Percentiles rank a stretch among this genome's conserved stretches.
Conservation (phyloP, 1,284 basidiomycete genomes). For the Leccinum fallax region DNA sequence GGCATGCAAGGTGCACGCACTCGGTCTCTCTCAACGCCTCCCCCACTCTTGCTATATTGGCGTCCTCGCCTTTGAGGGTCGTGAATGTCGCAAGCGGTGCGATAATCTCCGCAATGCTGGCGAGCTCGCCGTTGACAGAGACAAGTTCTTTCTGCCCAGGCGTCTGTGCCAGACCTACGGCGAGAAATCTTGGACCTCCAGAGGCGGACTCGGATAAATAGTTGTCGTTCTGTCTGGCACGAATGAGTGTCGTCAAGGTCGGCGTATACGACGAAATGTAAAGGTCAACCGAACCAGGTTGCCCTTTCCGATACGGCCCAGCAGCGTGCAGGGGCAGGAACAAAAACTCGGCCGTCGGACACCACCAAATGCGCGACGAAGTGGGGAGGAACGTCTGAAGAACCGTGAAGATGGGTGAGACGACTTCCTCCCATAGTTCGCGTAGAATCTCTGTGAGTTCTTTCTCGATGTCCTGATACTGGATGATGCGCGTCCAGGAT, state of each 20-base stretch:
- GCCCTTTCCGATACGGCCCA: background rate
- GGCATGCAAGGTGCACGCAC: slow-evolving; percentile 26
- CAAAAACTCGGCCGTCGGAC: background rate
- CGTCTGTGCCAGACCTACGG: slow-evolving; percentile 12
- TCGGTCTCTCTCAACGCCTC: slow-evolving; percentile 10
- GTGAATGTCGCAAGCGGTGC: background rate
- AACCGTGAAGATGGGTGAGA: slow-evolving; percentile 23
- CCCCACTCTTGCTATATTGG: slow-evolving; percentile 1
- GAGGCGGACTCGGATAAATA: background rate
- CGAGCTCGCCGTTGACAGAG: slow-evolving; percentile 7
- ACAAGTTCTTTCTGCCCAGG: background rate
- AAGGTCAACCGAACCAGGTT: slow-evolving; percentile 22
- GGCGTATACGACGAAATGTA: slow-evolving; percentile 39
- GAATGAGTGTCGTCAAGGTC: slow-evolving; percentile 32
- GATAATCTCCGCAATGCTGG: background rate
- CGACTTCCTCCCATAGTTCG: slow-evolving; percentile 30
- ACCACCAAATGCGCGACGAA: background rate
- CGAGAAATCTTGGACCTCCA: slow-evolving; percentile 4
- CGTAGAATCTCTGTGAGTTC: slow-evolving; percentile 17
- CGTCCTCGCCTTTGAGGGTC: slow-evolving; percentile 2
- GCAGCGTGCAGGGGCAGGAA: background rate
- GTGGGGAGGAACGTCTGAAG: slow-evolving; percentile 5
- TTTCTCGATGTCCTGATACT: background rate
- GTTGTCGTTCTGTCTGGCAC: slow-evolving; percentile 6
- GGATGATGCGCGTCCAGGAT: background rate